Conservation (phyloP, 2,329 filamentous ascomycete species). For the Talaromyces marneffei region DNA sequence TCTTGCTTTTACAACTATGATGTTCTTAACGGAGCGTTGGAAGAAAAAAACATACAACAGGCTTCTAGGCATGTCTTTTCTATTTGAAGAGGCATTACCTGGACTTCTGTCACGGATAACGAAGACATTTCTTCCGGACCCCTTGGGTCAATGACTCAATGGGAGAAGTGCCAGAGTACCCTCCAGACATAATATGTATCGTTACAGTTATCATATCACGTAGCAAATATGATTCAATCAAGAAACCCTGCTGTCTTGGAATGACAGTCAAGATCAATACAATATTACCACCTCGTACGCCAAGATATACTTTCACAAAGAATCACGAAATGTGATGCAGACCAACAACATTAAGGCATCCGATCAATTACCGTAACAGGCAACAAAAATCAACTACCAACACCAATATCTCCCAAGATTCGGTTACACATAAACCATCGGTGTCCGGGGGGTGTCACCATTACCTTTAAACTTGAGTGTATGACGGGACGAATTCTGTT, state of each 20-base stretch:
- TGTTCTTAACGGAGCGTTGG: slow-evolving; percentile 81
- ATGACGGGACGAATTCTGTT: neutral
- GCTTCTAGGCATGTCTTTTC: slow-evolving; percentile 13
- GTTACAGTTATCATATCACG: neutral
- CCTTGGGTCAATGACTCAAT: slow-evolving; percentile 22
- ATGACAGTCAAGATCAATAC: neutral
- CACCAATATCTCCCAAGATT: neutral
- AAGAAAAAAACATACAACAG: slow-evolving; percentile 46
- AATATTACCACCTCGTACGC: neutral
- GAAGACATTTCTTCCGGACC: slow-evolving; percentile 35
- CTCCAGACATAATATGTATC: slow-evolving; percentile 29
- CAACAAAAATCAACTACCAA: neutral
- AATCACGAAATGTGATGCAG: neutral
- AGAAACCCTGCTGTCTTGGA: neutral
- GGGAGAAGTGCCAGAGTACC: slow-evolving; percentile 37
- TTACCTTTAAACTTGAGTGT: neutral
- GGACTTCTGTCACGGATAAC: slow-evolving; percentile 23
- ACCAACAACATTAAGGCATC: neutral
- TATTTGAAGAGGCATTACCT: slow-evolving; percentile 14
- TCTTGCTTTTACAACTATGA: slow-evolving; percentile 54
- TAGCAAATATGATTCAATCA: neutral
- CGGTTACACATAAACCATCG: neutral
- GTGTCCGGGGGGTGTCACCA: neutral
- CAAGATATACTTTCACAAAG: neutral
- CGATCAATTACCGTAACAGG: slow-evolving; percentile 3